phyloP scores from a whole-genome alignment of 139 green algal species.

The Eudorina sp. region DNA sequence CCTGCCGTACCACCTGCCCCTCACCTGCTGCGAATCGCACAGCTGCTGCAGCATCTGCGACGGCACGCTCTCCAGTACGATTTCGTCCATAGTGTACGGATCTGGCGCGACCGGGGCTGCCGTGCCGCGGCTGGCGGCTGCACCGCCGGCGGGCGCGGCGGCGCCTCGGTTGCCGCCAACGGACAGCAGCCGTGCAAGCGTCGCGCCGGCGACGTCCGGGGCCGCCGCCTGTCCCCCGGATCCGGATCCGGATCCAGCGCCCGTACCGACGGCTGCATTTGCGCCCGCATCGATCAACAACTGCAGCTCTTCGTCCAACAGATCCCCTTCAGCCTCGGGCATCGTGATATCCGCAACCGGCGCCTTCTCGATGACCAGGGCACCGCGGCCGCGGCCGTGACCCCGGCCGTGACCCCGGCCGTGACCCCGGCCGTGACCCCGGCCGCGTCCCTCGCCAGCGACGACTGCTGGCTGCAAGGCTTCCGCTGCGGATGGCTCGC shows the following conservation, averaged over 20 bases:
- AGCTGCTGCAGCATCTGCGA: background rate
- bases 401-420: background rate
- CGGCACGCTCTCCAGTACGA: background rate
- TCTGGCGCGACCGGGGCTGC: background rate
- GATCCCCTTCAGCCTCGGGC: background rate
- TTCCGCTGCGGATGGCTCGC: too few species aligned
- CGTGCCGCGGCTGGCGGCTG: background rate
- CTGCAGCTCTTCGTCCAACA: slow-evolving; percentile 1
- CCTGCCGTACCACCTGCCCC: too few species aligned
- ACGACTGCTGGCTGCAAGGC: too few species aligned
- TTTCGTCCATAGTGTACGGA: slow-evolving; percentile 8
- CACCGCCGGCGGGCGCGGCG: background rate
- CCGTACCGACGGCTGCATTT: background rate
- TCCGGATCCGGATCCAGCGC: background rate
- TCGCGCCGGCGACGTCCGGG: background rate
- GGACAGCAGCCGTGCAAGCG: background rate
- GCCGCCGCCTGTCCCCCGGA: background rate
- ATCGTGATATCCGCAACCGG: background rate
- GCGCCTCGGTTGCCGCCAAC: background rate
- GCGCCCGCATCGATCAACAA: too few species aligned
- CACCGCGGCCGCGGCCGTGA: background rate
- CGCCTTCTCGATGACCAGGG: background rate
- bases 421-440: too few species aligned
- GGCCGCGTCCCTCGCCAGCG: too few species aligned
- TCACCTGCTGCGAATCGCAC: background rate